These are phyloP conservation scores for Venturia carpophila DNA, from an alignment of 2,329 filamentous ascomycete species.

Conservation along the genomic window DNA sequence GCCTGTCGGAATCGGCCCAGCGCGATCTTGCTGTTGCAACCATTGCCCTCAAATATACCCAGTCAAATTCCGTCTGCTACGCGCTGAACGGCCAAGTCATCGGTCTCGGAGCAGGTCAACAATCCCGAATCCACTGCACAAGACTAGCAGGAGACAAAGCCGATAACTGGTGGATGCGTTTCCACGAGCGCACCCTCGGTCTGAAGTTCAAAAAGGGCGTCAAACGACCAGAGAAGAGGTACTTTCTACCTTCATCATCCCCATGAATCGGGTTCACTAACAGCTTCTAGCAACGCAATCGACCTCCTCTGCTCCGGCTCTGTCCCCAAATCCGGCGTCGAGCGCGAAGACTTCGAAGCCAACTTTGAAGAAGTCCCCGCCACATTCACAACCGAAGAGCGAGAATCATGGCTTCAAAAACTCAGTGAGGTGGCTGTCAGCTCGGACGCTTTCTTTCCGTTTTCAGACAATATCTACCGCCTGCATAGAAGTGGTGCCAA, in stretches of 20 bases:
- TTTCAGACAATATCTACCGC: constrained; percentile 95
- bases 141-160: constrained; percentile 95
- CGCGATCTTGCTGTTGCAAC: constrained; percentile 91
- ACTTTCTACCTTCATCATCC: not conserved
- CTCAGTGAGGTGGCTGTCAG: constrained; percentile 76
- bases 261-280: not conserved
- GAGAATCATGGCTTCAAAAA: constrained; percentile 76
- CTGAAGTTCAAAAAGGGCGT: constrained; percentile 97
- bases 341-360: constrained; percentile 78
- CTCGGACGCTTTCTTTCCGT: constrained; percentile 97
- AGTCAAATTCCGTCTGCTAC: constrained; percentile 99
- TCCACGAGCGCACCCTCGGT: constrained; percentile 78
- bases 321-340: constrained; percentile 72
- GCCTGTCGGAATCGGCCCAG: constrained; percentile 71
- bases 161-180: constrained; percentile 99
- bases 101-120: constrained; percentile 90
- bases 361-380: constrained; percentile 84
- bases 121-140: constrained; percentile 97
- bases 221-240: constrained; percentile 86
- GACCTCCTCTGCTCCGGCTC: constrained; percentile 89
- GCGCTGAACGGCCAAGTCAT: constrained; percentile 88
- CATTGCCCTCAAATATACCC: constrained; percentile 96
- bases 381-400: constrained; percentile 76
- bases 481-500: constrained; percentile 82
- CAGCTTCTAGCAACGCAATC: constrained; percentile 65